Conservation (phyloP, 345 rosid species). For the Populus davidiana region DNA sequence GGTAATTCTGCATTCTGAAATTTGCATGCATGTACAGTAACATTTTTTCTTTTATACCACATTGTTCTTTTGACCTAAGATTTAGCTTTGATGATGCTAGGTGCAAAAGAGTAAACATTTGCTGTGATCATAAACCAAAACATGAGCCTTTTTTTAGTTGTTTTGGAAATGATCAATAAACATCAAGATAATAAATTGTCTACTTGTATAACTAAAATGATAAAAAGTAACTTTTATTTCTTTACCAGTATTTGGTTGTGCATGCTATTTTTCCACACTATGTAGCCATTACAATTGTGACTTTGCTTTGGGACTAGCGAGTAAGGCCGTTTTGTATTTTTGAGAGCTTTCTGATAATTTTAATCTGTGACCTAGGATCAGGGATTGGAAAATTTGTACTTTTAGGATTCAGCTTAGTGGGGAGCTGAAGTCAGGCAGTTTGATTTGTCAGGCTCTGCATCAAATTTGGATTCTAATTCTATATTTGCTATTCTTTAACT, state of each 20-base stretch:
- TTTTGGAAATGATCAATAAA: background rate
- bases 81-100: background rate
- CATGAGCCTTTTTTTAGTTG: background rate
- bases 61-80: background rate
- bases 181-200: background rate
- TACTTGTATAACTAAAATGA: background rate
- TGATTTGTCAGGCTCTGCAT: background rate
- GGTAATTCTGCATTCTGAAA: slow-evolving; percentile 17
- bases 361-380: background rate
- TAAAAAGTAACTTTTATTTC: background rate
- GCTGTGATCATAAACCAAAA: background rate
- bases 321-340: background rate
- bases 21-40: background rate
- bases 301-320: background rate
- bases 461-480: background rate
- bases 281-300: background rate
- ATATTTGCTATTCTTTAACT: too few relatives aligned
- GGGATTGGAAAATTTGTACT: background rate
- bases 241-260: background rate
- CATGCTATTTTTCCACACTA: background rate
- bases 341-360: background rate
- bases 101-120: background rate
- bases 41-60: background rate
- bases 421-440: background rate
- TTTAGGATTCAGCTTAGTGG: background rate